A percentile compares a stretch with the other conserved stretches of the same genome.
Conservation (phyloP, 805 yeast species). For the Lipomyces kockii region DNA sequence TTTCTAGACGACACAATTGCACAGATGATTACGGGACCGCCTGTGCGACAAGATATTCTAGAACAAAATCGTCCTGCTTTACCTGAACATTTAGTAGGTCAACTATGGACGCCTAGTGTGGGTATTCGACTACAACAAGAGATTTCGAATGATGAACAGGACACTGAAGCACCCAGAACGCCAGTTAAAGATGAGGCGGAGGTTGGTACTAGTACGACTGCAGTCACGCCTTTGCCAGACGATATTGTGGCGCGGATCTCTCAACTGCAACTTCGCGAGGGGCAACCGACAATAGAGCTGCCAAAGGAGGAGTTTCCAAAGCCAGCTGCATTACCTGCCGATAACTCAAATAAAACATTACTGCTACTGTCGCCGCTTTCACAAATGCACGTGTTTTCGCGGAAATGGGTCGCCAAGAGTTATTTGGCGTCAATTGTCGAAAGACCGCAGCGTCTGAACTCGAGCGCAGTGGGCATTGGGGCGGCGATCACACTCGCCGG, state of each 20-base stretch:
- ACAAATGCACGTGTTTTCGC: constrained; percentile 70
- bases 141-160: background rate
- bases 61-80: background rate
- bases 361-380: constrained; percentile 72
- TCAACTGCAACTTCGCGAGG: constrained; percentile 1
- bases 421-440: constrained; percentile 75
- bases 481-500: constrained; percentile 75
- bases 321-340: background rate
- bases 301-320: background rate
- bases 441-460: constrained; percentile 77
- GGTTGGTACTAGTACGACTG: background rate
- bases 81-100: constrained; percentile 1
- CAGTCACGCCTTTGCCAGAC: background rate
- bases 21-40: constrained; percentile 11
- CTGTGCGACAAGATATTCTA: background rate
- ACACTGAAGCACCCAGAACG: background rate
- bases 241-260: constrained; percentile 13
- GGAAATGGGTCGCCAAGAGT: constrained; percentile 75
- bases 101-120: constrained; percentile 13
- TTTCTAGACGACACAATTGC: constrained; percentile 22
- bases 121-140: constrained; percentile 1
- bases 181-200: background rate
- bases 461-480: constrained; percentile 76
- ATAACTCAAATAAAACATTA: constrained; percentile 40
- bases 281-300: background rate